phyloP scores from a whole-genome alignment of 176 grass and related monocot genomes.

The Aegilops tauschii region DNA sequence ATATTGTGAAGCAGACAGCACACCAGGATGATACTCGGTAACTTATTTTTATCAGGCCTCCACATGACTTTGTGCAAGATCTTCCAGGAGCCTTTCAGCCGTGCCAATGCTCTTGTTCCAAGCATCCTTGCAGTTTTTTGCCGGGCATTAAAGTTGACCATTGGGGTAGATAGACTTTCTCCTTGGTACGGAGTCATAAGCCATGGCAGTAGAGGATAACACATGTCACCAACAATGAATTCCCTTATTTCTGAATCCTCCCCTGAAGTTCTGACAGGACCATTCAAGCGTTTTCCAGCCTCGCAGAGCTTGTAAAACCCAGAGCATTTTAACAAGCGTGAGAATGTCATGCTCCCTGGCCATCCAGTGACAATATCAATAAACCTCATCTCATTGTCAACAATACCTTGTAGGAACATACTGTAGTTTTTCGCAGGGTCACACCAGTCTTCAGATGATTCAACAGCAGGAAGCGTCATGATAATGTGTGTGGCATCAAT shows the following conservation, averaged over 20 bases:
- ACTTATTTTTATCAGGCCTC: constrained; percentile 93
- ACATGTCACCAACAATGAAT: constrained; percentile 72
- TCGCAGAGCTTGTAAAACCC: constrained; percentile 80
- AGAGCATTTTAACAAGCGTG: constrained; percentile 76
- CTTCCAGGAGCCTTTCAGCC: constrained; percentile 92
- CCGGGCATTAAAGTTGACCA: constrained; percentile 49
- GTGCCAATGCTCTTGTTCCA: constrained; percentile 59
- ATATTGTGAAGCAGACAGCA: constrained; percentile 98
- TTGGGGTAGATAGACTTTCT: constrained; percentile 46
- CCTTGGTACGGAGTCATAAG: constrained; percentile 82
- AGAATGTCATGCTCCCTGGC: constrained; percentile 83
- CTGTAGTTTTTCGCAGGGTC: constrained; percentile 88
- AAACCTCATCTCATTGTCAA: constrained; percentile 91
- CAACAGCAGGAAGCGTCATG: constrained; percentile 91
- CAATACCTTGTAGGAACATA: constrained; percentile 92
- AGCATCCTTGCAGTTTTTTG: constrained; percentile 57
- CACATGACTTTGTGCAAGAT: constrained; percentile 99
- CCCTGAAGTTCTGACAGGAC: constrained; percentile 45
- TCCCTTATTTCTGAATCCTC: constrained; percentile 73
- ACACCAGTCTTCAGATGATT: constrained; percentile 90
- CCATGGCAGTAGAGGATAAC: constrained; percentile 80
- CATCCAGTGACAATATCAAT: constrained; percentile 91
- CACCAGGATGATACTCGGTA: constrained; percentile 96
- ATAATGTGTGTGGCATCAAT: constrained; percentile 93
- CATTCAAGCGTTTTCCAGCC: constrained; percentile 57